Evolutionary conservation across 495 filamentous ascomycete species (phyloP), one percentile per base, ranked within the genome.

Genomic region (Diplogelasinospora grovesii): DNA sequence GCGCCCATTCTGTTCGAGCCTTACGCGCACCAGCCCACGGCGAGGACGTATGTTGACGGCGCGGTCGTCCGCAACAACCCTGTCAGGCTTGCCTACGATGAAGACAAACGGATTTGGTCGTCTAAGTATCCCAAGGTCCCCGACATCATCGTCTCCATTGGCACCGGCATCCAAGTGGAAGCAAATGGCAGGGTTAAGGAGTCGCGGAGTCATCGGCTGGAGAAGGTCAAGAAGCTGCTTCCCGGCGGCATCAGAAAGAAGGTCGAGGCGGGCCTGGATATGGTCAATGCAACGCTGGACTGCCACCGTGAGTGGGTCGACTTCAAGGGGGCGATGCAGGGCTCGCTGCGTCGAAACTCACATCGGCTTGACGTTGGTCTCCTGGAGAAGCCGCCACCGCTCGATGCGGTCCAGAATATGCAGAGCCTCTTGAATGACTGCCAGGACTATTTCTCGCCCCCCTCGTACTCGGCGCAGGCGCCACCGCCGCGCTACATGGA

Each of bases 1-100:
- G 60, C 68, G 8, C 70, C 68, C 5, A 54, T 46, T 6, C 61
- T 56, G 26, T 76, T 75, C 57, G 66, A 68, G 45, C 59, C 65
- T 4, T 71, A 68, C 39, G 3, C 23, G n/a, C 46, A 49, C 13
- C 10, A 35, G 5, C 7, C 33, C 8, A 49, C 39, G 8, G n/a
- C 19, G 13, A 33, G 24, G 23, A 23, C 20, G 4, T 49, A 49
- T 19, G 34, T 43, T 14, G 46, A 49, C 24, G 46, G 46, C 16
- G 39, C 39, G 8, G 34, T 30, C 1, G 35, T 49, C 3, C 26
- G 39, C 22, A 49, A 49, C 28, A 46, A 46, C 22, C 44, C 44
- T 7, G 36, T 46, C 7, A 23, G 30, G 7, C 7, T 46, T 8
- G 44, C 44, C 7, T 35, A 23, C 16, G 27, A 43, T 22, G 35